Conservation (phyloP, 2,329 filamentous ascomycete species). For the Ophiosphaerella korrae region DNA sequence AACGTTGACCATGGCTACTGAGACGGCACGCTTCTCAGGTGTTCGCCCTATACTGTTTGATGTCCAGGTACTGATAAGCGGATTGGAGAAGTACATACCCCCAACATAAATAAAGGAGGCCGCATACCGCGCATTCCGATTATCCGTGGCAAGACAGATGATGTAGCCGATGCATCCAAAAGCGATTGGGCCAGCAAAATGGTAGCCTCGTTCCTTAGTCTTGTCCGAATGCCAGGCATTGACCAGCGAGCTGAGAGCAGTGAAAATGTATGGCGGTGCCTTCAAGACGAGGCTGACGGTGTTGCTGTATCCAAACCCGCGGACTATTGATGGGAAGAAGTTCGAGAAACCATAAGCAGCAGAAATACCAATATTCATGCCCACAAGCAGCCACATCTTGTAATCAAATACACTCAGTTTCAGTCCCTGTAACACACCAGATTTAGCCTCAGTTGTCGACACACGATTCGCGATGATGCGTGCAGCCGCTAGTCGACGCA, state of each 20-base stretch:
- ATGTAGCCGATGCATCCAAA: conserved; percentile 49
- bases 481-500: not conserved
- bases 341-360: not conserved
- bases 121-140: conserved; percentile 8
- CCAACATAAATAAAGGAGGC: conserved; percentile 39
- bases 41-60: conserved; percentile 39
- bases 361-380: not conserved
- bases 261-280: conserved; percentile 53
- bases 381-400: conserved; percentile 4
- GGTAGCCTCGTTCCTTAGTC: conserved; percentile 54
- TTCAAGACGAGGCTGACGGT: conserved; percentile 31
- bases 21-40: conserved; percentile 45
- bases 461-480: conserved; percentile 5
- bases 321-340: not conserved
- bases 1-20: conserved; percentile 44
- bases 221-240: conserved; percentile 55
- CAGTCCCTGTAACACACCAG: conserved; percentile 1
- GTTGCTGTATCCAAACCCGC: conserved; percentile 27
- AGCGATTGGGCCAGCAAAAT: conserved; percentile 49
- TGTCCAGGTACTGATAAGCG: conserved; percentile 43
- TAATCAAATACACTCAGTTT: conserved; percentile 2
- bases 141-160: conserved; percentile 7
- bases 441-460: not conserved
- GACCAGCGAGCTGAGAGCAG: conserved; percentile 51
- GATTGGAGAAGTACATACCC: conserved; percentile 39